Evolutionary conservation across 129 eudicot genomes (phyloP).

Genomic region (Heracleum sosnowskyi): DNA sequence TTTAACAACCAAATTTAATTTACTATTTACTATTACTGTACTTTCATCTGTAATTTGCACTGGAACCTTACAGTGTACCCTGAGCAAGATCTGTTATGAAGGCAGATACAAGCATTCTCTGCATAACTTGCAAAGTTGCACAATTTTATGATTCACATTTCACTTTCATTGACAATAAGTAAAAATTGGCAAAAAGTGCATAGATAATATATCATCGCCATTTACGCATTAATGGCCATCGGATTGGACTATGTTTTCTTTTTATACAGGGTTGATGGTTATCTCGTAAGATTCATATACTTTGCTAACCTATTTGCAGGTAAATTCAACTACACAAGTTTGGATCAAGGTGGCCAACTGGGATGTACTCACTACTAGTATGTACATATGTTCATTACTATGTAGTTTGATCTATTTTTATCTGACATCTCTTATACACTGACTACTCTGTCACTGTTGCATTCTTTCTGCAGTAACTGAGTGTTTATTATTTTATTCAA

Average conservation of each 20-base stretch:
- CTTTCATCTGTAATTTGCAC: neutral
- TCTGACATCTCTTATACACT: conserved; percentile 6
- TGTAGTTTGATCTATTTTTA: conserved; percentile 25
- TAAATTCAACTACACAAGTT: conserved; percentile 38
- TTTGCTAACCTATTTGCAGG: conserved; percentile 36
- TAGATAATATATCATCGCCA: no score
- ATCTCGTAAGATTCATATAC: conserved; percentile 19
- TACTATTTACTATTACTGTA: neutral
- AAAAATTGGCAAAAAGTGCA: neutral
- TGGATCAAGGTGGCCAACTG: conserved; percentile 80
- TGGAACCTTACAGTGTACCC: neutral
- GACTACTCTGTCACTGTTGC: conserved; percentile 3
- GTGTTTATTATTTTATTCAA: neutral
- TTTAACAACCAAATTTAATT: neutral
- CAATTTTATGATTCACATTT: neutral
- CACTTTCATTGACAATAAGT: neutral
- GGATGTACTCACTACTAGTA: conserved; percentile 67
- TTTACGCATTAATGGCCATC: neutral
- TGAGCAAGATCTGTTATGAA: neutral
- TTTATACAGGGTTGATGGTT: neutral
- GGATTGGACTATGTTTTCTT: neutral
- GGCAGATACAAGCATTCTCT: neutral
- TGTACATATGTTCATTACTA: conserved; percentile 33
- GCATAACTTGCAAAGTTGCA: neutral
- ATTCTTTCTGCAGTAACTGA: neutral